Evolutionary conservation across 1,139 yeast species (phyloP), one percentile per base, ranked within the genome.

Genomic region (Magnusiomyces suaveolens): DNA sequence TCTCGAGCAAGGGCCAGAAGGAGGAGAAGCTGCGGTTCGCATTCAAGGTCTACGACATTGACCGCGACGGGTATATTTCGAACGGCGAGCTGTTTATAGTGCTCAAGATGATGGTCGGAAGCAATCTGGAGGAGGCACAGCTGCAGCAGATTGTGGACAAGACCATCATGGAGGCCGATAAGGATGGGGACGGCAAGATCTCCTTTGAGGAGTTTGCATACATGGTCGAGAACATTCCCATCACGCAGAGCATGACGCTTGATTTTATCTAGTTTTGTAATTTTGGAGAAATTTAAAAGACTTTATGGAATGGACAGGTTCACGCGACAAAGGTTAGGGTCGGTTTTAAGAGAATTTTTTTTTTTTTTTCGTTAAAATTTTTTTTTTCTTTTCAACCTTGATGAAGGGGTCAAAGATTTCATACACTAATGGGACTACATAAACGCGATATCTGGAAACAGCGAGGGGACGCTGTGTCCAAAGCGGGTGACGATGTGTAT

Each of bases 91-190:
- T 94, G 56, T 94, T 84, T 66, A 78, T 92, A 50, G 97, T 94
- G 48, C 76, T 94, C 74, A 87, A 92, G 70, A 87, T 88, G 82
- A 94, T 94, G 98, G 98, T 92, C 44, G 98, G 97, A 2, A 85
- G 82, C 63, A 90, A 92, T 65, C 72, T 94, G 57, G 85, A 83
- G 60, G 95, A 87, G 57, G 83, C 80, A 43, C 97, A 92, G 65
- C 75, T 94, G 59, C 99, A 94, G 69, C 98, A 92, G 69, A 81
- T 90, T 57, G 97, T 90, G 18, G 98, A 94, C 68, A 82, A 94
- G 69, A 89, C 98, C 0, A 88, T 94, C 62, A 83, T 89, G 84
- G 97, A 92, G 68, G 94, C 94, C 43, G 99, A 94, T 66, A 67
- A 71, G 44, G 97, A 94, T 65, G 95, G 95, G 1, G 97, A 90